A percentile compares a stretch with the other conserved stretches of the same genome.
Evolutionary conservation across 176 grass and related monocot genomes (phyloP).

Genomic region (Phoenix dactylifera): DNA sequence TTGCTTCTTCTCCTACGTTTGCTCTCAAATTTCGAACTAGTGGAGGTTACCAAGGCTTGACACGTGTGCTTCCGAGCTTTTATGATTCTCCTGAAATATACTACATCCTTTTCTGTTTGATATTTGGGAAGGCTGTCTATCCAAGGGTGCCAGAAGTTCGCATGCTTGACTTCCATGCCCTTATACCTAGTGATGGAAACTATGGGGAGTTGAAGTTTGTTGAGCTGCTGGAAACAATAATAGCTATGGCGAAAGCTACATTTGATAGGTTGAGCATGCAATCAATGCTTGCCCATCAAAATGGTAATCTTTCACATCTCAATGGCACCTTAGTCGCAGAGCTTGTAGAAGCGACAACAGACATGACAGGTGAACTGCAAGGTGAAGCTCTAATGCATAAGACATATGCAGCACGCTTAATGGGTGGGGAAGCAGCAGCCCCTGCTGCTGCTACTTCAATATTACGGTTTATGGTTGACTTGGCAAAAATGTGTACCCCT

Average conservation of each 20-base stretch:
- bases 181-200: constrained; percentile 95
- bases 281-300: constrained; percentile 92
- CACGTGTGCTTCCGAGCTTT: constrained; percentile 79
- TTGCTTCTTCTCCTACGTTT: constrained; percentile 81
- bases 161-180: constrained; percentile 97
- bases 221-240: constrained; percentile 84
- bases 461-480: constrained; percentile 91
- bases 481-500: constrained; percentile 76
- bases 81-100: constrained; percentile 99
- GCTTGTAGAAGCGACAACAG: constrained; percentile 66
- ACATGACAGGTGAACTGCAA: constrained; percentile 77
- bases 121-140: constrained; percentile 93
- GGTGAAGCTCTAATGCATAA: constrained; percentile 98
- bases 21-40: constrained; percentile 67
- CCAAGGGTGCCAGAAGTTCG: constrained; percentile 95
- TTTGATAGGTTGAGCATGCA: constrained; percentile 80
- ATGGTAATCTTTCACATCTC: constrained; percentile 79
- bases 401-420: constrained; percentile 94
- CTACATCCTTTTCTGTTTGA: constrained; percentile 94
- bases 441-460: constrained; percentile 87
- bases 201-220: constrained; percentile 94
- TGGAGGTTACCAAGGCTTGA: constrained; percentile 78
- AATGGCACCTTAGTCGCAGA: constrained; percentile 70
- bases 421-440: constrained; percentile 91
- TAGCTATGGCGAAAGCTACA: constrained; percentile 87